Evolutionary conservation across 2,329 filamentous ascomycete species (phyloP).

Genomic region (Botryotinia narcissicola): DNA sequence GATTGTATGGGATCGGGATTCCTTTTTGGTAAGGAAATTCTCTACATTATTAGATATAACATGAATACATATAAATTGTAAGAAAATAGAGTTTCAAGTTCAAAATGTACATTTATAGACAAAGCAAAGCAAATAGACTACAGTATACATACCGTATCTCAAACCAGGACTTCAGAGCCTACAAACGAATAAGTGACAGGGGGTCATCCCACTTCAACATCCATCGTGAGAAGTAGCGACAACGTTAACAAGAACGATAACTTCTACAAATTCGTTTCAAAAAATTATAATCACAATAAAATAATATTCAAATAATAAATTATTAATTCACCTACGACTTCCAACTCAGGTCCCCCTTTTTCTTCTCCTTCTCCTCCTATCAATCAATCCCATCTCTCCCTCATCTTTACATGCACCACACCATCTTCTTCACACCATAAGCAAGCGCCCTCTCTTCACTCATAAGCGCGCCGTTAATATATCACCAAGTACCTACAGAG

Average conservation of each 20-base stretch:
- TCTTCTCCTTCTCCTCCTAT: not conserved
- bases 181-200: not conserved
- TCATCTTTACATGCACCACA: not conserved
- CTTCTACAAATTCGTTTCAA: not conserved
- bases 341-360: not conserved
- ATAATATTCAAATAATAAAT: not conserved
- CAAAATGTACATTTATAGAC: not conserved
- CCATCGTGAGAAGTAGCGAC: not conserved
- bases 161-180: not conserved
- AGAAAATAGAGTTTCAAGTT: not conserved
- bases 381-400: not conserved
- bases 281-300: not conserved
- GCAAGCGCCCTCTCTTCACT: not conserved
- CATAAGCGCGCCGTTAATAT: not conserved
- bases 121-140: not conserved
- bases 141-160: too few relatives aligned
- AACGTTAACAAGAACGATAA: not conserved
- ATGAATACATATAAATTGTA: not conserved
- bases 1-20: not conserved
- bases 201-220: not conserved
- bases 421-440: not conserved
- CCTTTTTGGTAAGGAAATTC: not conserved
- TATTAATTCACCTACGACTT: not conserved
- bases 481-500: not conserved
- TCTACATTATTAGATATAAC: not conserved